Evolutionary conservation across 1,139 yeast species (phyloP).

Genomic region (Blastobotrys aristatus): DNA sequence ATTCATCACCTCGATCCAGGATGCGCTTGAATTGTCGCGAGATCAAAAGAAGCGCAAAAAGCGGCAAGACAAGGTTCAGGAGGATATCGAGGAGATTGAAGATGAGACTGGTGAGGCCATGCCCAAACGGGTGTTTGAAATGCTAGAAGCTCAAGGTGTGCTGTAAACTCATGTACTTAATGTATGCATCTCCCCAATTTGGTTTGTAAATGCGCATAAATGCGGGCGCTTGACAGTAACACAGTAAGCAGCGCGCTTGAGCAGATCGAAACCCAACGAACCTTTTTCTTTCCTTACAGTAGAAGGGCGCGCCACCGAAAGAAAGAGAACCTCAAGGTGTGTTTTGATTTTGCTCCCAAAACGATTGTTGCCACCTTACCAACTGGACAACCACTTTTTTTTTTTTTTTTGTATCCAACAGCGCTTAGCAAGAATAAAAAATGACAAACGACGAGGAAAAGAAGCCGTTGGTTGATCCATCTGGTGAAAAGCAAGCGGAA

Average conservation of each 20-base stretch:
- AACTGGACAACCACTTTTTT: not conserved
- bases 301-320: not conserved
- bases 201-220: not conserved
- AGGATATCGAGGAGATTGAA: slow-evolving; percentile 72
- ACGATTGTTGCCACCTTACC: not conserved
- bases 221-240: not conserved
- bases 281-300: not conserved
- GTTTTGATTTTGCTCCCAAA: not conserved
- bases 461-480: slow-evolving; percentile 44
- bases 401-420: not conserved
- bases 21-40: slow-evolving; percentile 15
- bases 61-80: slow-evolving; percentile 42
- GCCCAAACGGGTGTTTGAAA: slow-evolving; percentile 75
- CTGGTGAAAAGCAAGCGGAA: slow-evolving; percentile 53
- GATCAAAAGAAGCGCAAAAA: slow-evolving; percentile 33
- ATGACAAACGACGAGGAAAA: slow-evolving; percentile 14
- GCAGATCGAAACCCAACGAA: not conserved
- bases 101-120: slow-evolving; percentile 87
- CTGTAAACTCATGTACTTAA: not conserved
- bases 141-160: slow-evolving; percentile 74
- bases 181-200: not conserved
- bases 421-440: not conserved
- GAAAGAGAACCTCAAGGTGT: not conserved
- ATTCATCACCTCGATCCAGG: slow-evolving; percentile 63
- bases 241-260: no score